Conservation (phyloP, 352 stramenopile genomes). For the Pythium aristosporum region DNA sequence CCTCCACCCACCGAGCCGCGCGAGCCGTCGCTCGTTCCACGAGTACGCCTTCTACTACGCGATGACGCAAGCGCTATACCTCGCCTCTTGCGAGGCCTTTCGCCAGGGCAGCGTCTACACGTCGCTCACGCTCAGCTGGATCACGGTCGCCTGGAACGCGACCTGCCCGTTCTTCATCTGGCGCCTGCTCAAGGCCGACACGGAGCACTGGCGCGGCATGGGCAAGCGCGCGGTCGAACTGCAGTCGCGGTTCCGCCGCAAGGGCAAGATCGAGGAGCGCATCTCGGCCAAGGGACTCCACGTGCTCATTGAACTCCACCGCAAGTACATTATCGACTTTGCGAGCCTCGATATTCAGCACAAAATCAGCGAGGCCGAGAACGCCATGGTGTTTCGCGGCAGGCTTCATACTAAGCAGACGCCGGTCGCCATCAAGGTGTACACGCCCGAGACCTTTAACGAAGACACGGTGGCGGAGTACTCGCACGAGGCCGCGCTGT, state of each 20-base stretch:
- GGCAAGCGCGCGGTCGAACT: slow-evolving; percentile 28
- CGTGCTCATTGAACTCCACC: slow-evolving; percentile 47
- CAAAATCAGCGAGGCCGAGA: slow-evolving; percentile 40
- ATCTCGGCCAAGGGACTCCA: slow-evolving; percentile 48
- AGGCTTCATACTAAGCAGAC: slow-evolving; percentile 29
- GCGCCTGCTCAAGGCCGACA: slow-evolving; percentile 37
- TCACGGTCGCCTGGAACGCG: slow-evolving; percentile 29
- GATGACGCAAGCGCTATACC: slow-evolving; percentile 19
- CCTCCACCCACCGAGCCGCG: slow-evolving; percentile 17
- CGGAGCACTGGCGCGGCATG: slow-evolving; percentile 33
- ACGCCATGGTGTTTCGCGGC: slow-evolving; percentile 48
- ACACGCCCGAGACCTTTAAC: slow-evolving; percentile 48
- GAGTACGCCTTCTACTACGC: slow-evolving; percentile 26
- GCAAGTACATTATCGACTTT: slow-evolving; percentile 58
- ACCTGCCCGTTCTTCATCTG: slow-evolving; percentile 40
- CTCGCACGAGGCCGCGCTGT: slow-evolving; percentile 47
- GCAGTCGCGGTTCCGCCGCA: slow-evolving; percentile 29
- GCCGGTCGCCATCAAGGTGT: slow-evolving; percentile 59
- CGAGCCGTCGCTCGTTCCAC: slow-evolving; percentile 11
- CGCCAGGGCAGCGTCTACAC: slow-evolving; percentile 11
- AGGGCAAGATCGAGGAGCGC: slow-evolving; percentile 34
- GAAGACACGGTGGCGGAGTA: slow-evolving; percentile 45
- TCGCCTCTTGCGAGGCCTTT: slow-evolving; percentile 25
- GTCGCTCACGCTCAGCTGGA: slow-evolving; percentile 28
- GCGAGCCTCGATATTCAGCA: slow-evolving; percentile 40